Evolutionary conservation across 1,284 basidiomycete species (phyloP).

Genomic region (Microbotryum scabiosae): DNA sequence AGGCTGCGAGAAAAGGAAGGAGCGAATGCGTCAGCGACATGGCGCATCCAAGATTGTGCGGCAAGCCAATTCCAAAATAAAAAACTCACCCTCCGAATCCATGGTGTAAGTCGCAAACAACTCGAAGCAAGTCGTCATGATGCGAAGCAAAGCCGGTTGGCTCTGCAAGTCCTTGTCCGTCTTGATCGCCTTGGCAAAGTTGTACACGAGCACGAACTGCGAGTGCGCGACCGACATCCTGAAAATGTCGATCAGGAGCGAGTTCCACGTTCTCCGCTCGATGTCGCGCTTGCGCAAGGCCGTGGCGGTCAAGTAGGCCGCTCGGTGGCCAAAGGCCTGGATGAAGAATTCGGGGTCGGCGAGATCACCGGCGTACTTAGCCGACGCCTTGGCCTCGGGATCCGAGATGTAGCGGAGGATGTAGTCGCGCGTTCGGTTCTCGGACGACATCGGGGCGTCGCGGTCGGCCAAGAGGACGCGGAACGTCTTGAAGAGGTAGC

Average conservation of each 20-base stretch:
- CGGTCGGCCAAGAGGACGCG: conserved; percentile 22
- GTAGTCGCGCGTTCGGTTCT: conserved; percentile 39
- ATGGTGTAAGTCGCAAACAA: conserved; percentile 33
- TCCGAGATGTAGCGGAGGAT: conserved; percentile 38
- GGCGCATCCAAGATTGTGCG: background rate
- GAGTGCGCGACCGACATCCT: conserved; percentile 31
- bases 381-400: conserved; percentile 34
- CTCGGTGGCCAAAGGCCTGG: conserved; percentile 41
- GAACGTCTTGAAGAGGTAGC: conserved; percentile 41
- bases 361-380: conserved; percentile 34
- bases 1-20: conserved; percentile 27
- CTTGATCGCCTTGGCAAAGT: conserved; percentile 41
- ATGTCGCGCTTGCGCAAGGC: conserved; percentile 40
- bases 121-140: conserved; percentile 39
- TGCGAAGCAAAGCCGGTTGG: conserved; percentile 38
- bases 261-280: conserved; percentile 40
- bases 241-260: conserved; percentile 40
- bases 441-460: conserved; percentile 15
- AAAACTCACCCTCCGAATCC: conserved; percentile 12
- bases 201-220: conserved; percentile 38
- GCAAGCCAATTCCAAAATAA: background rate
- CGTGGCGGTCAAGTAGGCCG: conserved; percentile 40
- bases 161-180: conserved; percentile 39
- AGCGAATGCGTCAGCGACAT: conserved; percentile 20
- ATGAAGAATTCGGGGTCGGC: conserved; percentile 38